A percentile compares a stretch with the other conserved stretches of the same genome.
These are phyloP conservation scores for Xylaria telfairii DNA, from an alignment of 495 filamentous ascomycete genomes.

Conservation along the genomic window DNA sequence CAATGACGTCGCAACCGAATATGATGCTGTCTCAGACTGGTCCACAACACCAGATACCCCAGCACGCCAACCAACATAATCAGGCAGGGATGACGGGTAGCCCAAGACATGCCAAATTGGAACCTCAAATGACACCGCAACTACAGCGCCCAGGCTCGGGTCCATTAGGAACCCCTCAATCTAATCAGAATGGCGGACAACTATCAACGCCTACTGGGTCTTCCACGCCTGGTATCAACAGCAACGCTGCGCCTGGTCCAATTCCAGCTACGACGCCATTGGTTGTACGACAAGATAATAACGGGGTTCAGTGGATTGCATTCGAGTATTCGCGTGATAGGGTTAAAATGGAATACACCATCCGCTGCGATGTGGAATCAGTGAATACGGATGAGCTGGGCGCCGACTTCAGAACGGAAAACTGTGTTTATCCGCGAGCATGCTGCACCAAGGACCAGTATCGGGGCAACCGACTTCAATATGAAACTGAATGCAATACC, in stretches of 20 bases:
- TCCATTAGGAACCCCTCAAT: conserved; percentile 53
- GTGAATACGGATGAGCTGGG: conserved; percentile 86
- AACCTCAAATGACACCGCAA: conserved; percentile 63
- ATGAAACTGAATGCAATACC: conserved; percentile 98
- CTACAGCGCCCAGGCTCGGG: conserved; percentile 64
- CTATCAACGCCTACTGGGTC: conserved; percentile 57
- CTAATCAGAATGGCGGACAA: conserved; percentile 57
- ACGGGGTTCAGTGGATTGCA: conserved; percentile 98
- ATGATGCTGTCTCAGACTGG: conserved; percentile 65
- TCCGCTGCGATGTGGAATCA: conserved; percentile 96
- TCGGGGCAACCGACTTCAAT: conserved; percentile 89
- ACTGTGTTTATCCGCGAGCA: conserved; percentile 96
- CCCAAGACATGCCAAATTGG: conserved; percentile 65
- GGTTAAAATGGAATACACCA: conserved; percentile 99
- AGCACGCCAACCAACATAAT: conserved; percentile 52
- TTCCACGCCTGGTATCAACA: conserved; percentile 63
- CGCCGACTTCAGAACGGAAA: conserved; percentile 92
- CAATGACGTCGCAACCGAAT: conserved; percentile 58
- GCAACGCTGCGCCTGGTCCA: conserved; percentile 93
- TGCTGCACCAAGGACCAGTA: conserved; percentile 97
- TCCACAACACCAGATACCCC: conserved; percentile 56
- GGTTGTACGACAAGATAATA: conserved; percentile 93
- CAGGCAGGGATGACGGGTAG: conserved; percentile 64
- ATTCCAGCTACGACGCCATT: conserved; percentile 98
- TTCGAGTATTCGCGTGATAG: conserved; percentile 98